phyloP scores from a whole-genome alignment of 495 filamentous ascomycete genomes.

The Trichocladium antarcticum region DNA sequence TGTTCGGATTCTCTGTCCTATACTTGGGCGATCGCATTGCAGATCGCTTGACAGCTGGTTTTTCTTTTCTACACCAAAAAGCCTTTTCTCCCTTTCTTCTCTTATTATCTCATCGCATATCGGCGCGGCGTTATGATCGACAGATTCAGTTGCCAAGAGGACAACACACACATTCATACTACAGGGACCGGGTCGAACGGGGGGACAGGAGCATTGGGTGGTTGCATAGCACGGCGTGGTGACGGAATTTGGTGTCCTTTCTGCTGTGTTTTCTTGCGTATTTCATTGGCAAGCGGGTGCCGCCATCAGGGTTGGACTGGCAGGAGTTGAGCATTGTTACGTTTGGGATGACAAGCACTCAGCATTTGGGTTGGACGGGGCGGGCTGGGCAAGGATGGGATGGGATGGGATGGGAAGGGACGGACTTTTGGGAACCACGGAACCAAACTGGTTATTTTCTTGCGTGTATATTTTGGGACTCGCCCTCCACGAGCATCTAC shows the following conservation, averaged over 20 bases:
- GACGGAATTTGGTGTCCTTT: background rate
- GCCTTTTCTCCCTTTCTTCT: background rate
- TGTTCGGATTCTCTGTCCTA: background rate
- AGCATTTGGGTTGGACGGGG: too few relatives aligned
- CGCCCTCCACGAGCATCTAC: background rate
- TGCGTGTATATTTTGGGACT: background rate
- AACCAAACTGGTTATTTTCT: too few relatives aligned
- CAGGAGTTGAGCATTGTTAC: background rate
- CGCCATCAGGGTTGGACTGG: background rate
- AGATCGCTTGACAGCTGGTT: background rate
- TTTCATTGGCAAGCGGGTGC: too few relatives aligned
- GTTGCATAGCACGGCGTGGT: constrained; percentile 5
- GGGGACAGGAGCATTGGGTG: background rate
- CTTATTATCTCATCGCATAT: background rate
- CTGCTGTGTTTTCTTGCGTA: background rate
- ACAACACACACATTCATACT: too few relatives aligned
- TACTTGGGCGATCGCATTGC: background rate
- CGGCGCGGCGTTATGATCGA: constrained; percentile 1
- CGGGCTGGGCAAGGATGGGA: too few relatives aligned
- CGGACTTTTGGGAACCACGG: too few relatives aligned
- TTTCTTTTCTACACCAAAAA: background rate
- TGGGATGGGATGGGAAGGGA: too few relatives aligned
- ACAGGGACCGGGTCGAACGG: background rate
- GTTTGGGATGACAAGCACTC: too few relatives aligned
- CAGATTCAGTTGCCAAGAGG: background rate